These are phyloP conservation scores for Aegle marmelos DNA, from an alignment of 345 rosid genomes.

Conservation along the genomic window DNA sequence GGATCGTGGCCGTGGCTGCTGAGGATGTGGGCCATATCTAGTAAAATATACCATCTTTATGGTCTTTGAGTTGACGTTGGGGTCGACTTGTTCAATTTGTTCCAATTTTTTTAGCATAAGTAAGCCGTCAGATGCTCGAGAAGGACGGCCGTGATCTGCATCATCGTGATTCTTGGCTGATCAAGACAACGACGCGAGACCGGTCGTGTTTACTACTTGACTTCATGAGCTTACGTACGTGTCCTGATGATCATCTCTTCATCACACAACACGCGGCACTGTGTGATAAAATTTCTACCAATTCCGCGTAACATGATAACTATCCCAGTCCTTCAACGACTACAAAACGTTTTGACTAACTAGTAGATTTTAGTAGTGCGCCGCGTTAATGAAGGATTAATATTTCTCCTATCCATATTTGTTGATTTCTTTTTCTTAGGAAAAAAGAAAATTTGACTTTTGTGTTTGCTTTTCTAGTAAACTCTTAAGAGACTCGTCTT, in stretches of 20 bases:
- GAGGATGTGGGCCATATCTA: background rate
- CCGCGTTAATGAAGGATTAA: background rate
- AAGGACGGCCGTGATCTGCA: background rate
- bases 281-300: background rate
- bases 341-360: background rate
- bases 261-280: background rate
- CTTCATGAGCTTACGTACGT: no score
- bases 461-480: background rate
- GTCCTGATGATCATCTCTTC: background rate
- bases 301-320: constrained; percentile 5
- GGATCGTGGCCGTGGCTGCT: background rate
- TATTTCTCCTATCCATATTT: no score
- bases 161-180: no score
- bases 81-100: background rate
- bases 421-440: no score
- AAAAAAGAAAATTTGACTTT: background rate
- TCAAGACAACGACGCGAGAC: background rate
- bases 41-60: background rate
- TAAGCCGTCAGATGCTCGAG: background rate
- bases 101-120: background rate
- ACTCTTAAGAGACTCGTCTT: background rate
- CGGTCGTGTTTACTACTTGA: no score
- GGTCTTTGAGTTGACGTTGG: background rate
- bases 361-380: background rate
- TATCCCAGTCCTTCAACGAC: background rate